Evolutionary conservation across 768 basidiomycete genomes (phyloP).

Genomic region (Cystobasidium onofrii): DNA sequence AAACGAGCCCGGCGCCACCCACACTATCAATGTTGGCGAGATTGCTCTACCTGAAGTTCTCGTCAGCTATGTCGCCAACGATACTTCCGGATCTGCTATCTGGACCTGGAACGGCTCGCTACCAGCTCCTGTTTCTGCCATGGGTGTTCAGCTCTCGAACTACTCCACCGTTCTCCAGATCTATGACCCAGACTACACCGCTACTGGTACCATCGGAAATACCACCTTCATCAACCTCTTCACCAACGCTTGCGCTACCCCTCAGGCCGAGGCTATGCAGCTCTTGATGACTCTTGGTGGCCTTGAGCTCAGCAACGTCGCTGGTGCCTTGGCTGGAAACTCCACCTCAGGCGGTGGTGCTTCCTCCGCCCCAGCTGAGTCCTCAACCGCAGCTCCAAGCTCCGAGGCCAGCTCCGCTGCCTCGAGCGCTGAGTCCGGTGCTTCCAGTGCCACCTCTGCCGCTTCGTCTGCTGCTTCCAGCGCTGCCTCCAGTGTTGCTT

Average conservation of each 20-base stretch:
- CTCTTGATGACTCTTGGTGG: slow-evolving; percentile 11
- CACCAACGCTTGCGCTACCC: slow-evolving; percentile 27
- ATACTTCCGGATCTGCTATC: not conserved
- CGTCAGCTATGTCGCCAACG: slow-evolving; percentile 17
- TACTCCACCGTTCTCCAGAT: slow-evolving; percentile 26
- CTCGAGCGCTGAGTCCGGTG: not conserved
- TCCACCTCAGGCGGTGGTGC: not conserved
- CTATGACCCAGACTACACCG: slow-evolving; percentile 23
- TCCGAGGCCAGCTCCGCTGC: slow-evolving; percentile 11
- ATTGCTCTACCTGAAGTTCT: slow-evolving; percentile 11
- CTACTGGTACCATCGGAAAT: slow-evolving; percentile 18
- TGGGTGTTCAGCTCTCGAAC: slow-evolving; percentile 16
- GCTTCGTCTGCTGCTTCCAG: slow-evolving; percentile 19
- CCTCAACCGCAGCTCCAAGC: slow-evolving; percentile 1
- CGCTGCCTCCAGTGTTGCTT: slow-evolving; percentile 1
- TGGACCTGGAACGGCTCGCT: slow-evolving; percentile 23
- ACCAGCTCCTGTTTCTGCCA: not conserved
- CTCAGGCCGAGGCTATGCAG: slow-evolving; percentile 17
- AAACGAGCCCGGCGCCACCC: slow-evolving; percentile 18
- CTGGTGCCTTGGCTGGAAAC: not conserved
- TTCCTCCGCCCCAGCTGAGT: not conserved
- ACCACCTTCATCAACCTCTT: slow-evolving; percentile 9
- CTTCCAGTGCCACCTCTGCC: slow-evolving; percentile 29
- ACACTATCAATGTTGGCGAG: slow-evolving; percentile 20
- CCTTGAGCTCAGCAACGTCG: slow-evolving; percentile 19